Conservation (phyloP, 495 filamentous ascomycete species). For the Astrocystis sublimbata region DNA sequence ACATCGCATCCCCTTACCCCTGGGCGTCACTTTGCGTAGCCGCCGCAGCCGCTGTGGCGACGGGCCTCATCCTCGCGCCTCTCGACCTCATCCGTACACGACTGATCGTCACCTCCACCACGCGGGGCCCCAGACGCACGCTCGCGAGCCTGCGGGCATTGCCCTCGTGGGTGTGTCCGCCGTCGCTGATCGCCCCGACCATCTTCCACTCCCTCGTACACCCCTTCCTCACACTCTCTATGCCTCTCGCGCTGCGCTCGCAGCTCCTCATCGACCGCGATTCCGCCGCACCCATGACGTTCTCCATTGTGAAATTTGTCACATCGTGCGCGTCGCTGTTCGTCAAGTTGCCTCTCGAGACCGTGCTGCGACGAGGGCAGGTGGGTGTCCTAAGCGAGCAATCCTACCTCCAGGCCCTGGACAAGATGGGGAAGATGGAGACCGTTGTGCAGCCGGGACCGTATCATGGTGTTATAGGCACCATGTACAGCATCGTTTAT, state of each 20-base stretch:
- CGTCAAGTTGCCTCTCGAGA: conserved; percentile 85
- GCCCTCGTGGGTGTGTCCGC: conserved; percentile 72
- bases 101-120: conserved; percentile 80
- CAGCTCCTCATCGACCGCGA: conserved; percentile 79
- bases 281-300: conserved; percentile 77
- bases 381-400: conserved; percentile 59
- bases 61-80: conserved; percentile 77
- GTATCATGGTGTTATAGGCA: conserved; percentile 80
- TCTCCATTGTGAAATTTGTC: conserved; percentile 75
- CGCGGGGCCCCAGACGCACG: conserved; percentile 69
- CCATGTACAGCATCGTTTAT: conserved; percentile 80
- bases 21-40: conserved; percentile 74
- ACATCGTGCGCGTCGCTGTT: conserved; percentile 76
- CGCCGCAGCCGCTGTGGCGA: conserved; percentile 76
- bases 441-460: conserved; percentile 73
- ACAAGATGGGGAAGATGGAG: conserved; percentile 50
- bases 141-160: conserved; percentile 72
- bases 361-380: conserved; percentile 85
- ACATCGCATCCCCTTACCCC: conserved; percentile 70
- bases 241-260: conserved; percentile 77
- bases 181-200: conserved; percentile 74
- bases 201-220: conserved; percentile 82
- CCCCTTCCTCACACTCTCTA: conserved; percentile 72
- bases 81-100: conserved; percentile 88
- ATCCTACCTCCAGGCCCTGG: conserved; percentile 45